These are phyloP conservation scores for Pelagophyceae sp. DNA, from an alignment of 352 stramenopile genomes.

Conservation along the genomic window DNA sequence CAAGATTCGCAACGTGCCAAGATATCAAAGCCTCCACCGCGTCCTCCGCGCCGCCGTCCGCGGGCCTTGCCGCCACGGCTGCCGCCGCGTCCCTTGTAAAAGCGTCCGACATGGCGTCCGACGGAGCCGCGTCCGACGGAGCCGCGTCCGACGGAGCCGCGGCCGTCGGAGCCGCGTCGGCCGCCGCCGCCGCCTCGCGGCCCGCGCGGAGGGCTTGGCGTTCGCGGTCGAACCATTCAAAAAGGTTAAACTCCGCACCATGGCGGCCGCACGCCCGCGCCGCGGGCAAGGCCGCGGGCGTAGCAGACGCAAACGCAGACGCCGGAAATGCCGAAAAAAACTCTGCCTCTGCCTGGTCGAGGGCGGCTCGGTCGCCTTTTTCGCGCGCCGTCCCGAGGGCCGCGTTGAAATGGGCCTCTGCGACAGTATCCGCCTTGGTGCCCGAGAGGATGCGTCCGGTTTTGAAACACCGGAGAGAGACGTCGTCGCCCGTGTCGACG, in stretches of 20 bases:
- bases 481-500: slow-evolving; percentile 32
- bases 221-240: neutral
- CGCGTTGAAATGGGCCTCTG: slow-evolving; percentile 26
- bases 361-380: neutral
- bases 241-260: neutral
- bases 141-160: too few species aligned
- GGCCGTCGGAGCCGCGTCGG: too few species aligned
- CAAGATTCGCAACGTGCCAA: slow-evolving; percentile 29
- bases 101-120: too few species aligned
- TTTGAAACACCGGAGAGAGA: slow-evolving; percentile 21
- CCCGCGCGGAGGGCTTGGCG: neutral
- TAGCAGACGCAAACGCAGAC: too few species aligned
- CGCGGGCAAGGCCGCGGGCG: neutral
- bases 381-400: slow-evolving; percentile 1
- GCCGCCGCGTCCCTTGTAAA: too few species aligned
- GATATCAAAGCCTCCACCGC: slow-evolving; percentile 16
- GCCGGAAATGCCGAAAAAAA: too few species aligned
- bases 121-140: too few species aligned
- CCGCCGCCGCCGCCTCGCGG: neutral
- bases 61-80: too few species aligned
- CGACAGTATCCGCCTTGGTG: slow-evolving; percentile 23
- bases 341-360: neutral
- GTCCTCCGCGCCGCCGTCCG: slow-evolving; percentile 7
- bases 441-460: slow-evolving; percentile 23
- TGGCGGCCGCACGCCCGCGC: neutral